Base-by-base conservation (phyloP, 1,284 basidiomycete species). In the Microbotryum intermedium region DNA sequence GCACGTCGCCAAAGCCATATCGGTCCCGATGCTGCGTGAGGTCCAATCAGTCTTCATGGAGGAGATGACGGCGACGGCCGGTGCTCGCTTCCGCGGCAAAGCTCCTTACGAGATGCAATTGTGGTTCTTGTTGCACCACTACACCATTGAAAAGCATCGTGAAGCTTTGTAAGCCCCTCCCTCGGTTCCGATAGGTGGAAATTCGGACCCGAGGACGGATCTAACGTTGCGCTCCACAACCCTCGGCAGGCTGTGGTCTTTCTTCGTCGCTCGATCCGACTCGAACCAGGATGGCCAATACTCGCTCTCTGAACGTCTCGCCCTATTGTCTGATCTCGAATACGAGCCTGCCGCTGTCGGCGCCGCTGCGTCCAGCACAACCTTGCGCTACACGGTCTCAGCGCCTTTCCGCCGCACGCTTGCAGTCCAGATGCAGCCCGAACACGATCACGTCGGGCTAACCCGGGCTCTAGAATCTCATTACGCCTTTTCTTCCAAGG, bases 71-170 rank as follows among this genome's bases (percentile, higher is more conserved):
- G 56, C 50, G 26, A 66, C 62, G 10, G 59, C 62, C 7, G 43
- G 43, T 4, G 50, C 60, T 3, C 62, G 58, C 0, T 61, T 61
- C 16, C 62, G 65, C 3, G 65, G 65, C 0, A 45, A 48, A 11
- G 60, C 26, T 1, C 57, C 53, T 3, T 10, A 16, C 21, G 65
- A 67, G 25, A 55, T 59, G 6, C 54, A 56, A 21, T 21, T 44
- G 2, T 45, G 50, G 23, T 64, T 64, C 50, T 50, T 66, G 2
- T n/a, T 60, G 10, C 30, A 43, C 5, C 56, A 59, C 26, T 66
- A 66, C 55, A 57, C 48, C 1, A 42, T 67, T 44, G 65, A 67
- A 47, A 64, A 64, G 50, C 65, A 64, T 20, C 59, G 65, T 16
- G 65, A 67, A 46, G 62, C 65, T 2, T 50, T 67, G 57, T 66